phyloP scores from a whole-genome alignment of 352 stramenopile species.

The Phytophthora melonis region DNA sequence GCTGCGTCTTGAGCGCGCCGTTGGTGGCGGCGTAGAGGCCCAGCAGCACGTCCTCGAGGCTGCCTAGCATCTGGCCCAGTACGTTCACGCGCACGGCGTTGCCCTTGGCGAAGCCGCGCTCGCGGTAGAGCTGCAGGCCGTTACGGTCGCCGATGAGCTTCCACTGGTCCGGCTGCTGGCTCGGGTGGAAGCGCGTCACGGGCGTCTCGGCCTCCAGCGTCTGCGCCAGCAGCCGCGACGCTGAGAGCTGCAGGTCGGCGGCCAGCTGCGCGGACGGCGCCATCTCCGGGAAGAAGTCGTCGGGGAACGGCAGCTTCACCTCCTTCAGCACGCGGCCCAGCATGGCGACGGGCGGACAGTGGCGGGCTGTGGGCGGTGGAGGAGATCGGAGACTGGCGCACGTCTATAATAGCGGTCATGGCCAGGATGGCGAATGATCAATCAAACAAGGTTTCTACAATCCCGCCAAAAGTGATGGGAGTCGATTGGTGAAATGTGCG shows the following conservation, averaged over 20 bases:
- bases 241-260: conserved; percentile 46
- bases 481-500: not conserved
- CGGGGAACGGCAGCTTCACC: conserved; percentile 68
- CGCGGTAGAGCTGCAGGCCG: conserved; percentile 65
- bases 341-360: conserved; percentile 29
- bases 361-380: not conserved
- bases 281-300: conserved; percentile 72
- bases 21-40: conserved; percentile 62
- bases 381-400: conserved; percentile 30
- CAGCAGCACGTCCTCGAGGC: conserved; percentile 71
- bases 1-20: conserved; percentile 64
- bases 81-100: conserved; percentile 61
- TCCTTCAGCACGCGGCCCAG: conserved; percentile 69
- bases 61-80: conserved; percentile 56
- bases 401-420: conserved; percentile 8
- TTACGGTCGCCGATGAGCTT: conserved; percentile 66
- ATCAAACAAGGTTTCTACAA: not conserved
- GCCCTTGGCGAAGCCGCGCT: conserved; percentile 59
- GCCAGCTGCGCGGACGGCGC: conserved; percentile 44
- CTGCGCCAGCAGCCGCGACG: conserved; percentile 46
- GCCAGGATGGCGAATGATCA: too few species aligned
- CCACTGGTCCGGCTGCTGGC: conserved; percentile 61
- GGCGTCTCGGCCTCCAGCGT: conserved; percentile 55
- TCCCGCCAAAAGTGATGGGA: too few species aligned
- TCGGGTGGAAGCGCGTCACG: conserved; percentile 61